These are phyloP conservation scores for Metroxylon sagu DNA, from an alignment of 176 grass and related monocot species.

Conservation along the genomic window DNA sequence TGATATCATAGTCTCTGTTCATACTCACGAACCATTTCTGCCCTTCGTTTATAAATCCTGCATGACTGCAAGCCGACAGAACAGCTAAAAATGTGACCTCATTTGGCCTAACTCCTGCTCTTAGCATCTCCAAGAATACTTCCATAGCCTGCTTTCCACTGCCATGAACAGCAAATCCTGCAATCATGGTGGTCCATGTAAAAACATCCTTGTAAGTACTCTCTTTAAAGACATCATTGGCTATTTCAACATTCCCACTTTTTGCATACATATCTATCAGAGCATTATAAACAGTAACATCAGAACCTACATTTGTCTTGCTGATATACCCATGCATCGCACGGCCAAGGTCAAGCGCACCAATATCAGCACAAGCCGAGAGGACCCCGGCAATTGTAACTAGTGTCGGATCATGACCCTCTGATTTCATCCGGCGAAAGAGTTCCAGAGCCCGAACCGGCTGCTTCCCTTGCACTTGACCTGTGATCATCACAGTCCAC, in stretches of 20 bases:
- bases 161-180: slow-evolving; percentile 49
- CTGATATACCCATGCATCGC: slow-evolving; percentile 37
- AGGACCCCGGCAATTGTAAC: slow-evolving; percentile 42
- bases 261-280: slow-evolving; percentile 73
- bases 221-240: slow-evolving; percentile 35
- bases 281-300: slow-evolving; percentile 44
- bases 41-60: slow-evolving; percentile 51
- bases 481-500: slow-evolving; percentile 52
- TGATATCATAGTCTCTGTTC: slow-evolving; percentile 26
- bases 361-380: slow-evolving; percentile 59
- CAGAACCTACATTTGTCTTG: slow-evolving; percentile 24
- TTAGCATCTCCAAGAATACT: slow-evolving; percentile 42
- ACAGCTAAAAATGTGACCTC: slow-evolving; percentile 46
- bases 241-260: slow-evolving; percentile 39
- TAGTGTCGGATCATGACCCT: slow-evolving; percentile 34
- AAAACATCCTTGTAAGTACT: slow-evolving; percentile 41
- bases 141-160: slow-evolving; percentile 37
- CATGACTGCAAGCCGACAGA: slow-evolving; percentile 52
- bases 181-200: slow-evolving; percentile 67
- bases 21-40: slow-evolving; percentile 34
- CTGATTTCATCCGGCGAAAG: slow-evolving; percentile 41
- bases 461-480: slow-evolving; percentile 39
- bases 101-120: slow-evolving; percentile 34
- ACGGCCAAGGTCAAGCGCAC: slow-evolving; percentile 46
- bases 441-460: slow-evolving; percentile 47